phyloP scores from a whole-genome alignment of 75 land plant genomes.

The Pinus taeda region DNA sequence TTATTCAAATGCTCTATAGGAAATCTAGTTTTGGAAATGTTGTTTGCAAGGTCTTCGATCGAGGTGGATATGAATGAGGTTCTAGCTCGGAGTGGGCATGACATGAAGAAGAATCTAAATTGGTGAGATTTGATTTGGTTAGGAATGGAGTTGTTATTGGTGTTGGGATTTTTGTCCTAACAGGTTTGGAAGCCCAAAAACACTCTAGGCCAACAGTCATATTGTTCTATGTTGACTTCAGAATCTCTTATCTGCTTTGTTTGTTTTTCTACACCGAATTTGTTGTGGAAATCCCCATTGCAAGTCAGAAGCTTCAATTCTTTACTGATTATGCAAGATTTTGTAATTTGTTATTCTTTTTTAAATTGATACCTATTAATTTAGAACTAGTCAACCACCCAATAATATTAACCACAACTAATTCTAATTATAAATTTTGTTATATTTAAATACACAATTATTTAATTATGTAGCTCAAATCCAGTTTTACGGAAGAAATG shows the following conservation, averaged over 20 bases:
- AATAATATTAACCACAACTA: too few species aligned
- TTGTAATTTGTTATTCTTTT: background rate
- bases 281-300: constrained; percentile 82
- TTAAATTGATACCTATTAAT: background rate
- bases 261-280: constrained; percentile 95
- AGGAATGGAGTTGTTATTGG: constrained; percentile 80
- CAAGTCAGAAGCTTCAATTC: constrained; percentile 45
- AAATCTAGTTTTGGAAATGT: constrained; percentile 38
- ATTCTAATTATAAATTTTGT: too few species aligned
- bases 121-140: constrained; percentile 96
- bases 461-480: too few species aligned
- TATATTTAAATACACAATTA: too few species aligned
- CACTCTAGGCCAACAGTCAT: constrained; percentile 69
- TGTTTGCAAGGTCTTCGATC: constrained; percentile 44
- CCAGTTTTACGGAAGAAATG: too few species aligned
- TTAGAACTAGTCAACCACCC: too few species aligned
- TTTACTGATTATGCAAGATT: too few species aligned
- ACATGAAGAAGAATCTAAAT: constrained; percentile 64
- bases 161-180: constrained; percentile 87
- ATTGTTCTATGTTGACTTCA: constrained; percentile 61
- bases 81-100: constrained; percentile 43
- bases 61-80: constrained; percentile 43
- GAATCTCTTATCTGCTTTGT: constrained; percentile 72
- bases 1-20: constrained; percentile 45
- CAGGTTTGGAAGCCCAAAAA: constrained; percentile 51